Evolutionary conservation across 257 asterid genomes (phyloP).

Genomic region (Capsicum chinense): DNA sequence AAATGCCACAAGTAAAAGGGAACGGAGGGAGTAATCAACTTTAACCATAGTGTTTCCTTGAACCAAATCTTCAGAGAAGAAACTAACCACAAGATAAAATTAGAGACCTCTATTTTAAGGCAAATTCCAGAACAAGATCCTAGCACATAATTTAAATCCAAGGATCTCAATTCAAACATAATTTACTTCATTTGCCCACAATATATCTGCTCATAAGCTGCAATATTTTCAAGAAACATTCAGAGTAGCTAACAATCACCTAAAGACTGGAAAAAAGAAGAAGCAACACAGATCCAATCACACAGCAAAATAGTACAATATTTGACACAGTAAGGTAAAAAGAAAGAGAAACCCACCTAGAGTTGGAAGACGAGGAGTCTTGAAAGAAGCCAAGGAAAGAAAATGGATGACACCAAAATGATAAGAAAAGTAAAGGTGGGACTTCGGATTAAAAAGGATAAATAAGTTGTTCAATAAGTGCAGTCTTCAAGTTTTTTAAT

Average conservation of each 20-base stretch:
- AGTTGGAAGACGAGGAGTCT: background rate
- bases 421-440: background rate
- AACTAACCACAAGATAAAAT: conserved; percentile 4
- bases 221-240: background rate
- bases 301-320: background rate
- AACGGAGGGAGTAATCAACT: background rate
- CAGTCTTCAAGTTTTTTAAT: too few relatives aligned
- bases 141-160: background rate
- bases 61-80: background rate
- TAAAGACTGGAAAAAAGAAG: background rate
- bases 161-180: conserved; percentile 13
- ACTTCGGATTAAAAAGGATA: background rate
- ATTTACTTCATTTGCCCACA: background rate
- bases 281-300: conserved; percentile 11
- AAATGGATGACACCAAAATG: background rate
- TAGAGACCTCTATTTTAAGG: background rate
- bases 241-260: background rate
- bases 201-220: background rate
- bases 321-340: background rate
- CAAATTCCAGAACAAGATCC: conserved; percentile 21
- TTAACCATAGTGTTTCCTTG: background rate
- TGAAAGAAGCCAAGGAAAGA: background rate
- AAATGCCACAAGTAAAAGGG: too few relatives aligned
- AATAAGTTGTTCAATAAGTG: too few relatives aligned
- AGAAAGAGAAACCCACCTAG: conserved; percentile 12